Conservation (phyloP, 805 yeast genomes). For the Clavispora vitiphila region DNA sequence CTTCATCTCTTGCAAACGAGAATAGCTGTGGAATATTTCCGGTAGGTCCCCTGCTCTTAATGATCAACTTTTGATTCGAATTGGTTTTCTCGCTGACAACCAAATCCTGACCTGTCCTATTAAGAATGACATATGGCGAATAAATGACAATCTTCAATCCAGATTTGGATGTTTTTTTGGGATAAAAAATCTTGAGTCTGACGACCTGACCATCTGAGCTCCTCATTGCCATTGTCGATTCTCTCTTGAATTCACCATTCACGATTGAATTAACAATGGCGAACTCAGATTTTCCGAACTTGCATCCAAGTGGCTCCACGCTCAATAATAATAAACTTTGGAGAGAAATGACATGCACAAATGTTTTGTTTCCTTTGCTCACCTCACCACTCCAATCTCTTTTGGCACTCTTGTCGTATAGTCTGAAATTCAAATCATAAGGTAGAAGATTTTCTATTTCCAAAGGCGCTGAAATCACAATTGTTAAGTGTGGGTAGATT, state of each 20-base stretch:
- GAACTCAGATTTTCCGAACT: conserved; percentile 62
- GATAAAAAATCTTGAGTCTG: conserved; percentile 60
- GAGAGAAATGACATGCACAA: conserved; percentile 76
- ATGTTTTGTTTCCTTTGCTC: conserved; percentile 59
- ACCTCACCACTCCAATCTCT: conserved; percentile 64
- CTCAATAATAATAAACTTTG: conserved; percentile 67
- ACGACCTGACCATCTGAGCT: conserved; percentile 65
- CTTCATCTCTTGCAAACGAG: conserved; percentile 63
- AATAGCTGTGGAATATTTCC: conserved; percentile 64
- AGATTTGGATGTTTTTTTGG: conserved; percentile 46
- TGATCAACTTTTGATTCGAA: conserved; percentile 17
- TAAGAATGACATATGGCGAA: conserved; percentile 80
- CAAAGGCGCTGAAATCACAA: conserved; percentile 78
- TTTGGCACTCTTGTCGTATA: conserved; percentile 69
- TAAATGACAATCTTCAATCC: conserved; percentile 67
- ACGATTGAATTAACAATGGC: conserved; percentile 64
- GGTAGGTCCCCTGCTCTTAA: conserved; percentile 10
- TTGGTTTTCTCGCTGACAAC: conserved; percentile 50
- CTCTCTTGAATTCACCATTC: conserved; percentile 52
- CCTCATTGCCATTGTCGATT: conserved; percentile 46
- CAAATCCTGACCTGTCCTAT: conserved; percentile 69
- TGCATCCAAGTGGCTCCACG: conserved; percentile 58
- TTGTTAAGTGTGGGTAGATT: conserved; percentile 78
- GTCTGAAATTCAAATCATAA: conserved; percentile 65
- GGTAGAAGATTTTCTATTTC: conserved; percentile 84